Base-by-base conservation (phyloP, 169 alveolate genomes). In the Blepharisma undulans region DNA sequence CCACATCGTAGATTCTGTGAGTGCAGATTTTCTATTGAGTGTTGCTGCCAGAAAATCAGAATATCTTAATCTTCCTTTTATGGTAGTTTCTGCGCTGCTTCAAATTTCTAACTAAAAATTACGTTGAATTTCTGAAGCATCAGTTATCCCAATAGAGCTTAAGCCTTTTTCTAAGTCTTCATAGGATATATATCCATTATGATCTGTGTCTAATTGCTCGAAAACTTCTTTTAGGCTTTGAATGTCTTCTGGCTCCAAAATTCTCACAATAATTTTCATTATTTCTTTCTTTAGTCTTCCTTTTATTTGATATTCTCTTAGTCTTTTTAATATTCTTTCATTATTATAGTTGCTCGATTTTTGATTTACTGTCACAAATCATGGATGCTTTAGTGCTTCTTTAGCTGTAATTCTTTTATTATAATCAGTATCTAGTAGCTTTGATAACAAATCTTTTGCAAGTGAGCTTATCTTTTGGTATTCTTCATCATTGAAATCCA, bases 381-480 rank as follows among this genome's bases (percentile, higher is more conserved):
- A 95, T n/a, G 93, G 92, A 86, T 96, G 97, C 76, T 94, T 92
- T 87, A 94, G 92, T 29, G 96, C 95, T 76, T 94, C 96, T 79
- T 87, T 48, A 6, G 96, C 95, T 34, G 96, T 86, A 61, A 94
- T 94, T 76, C 98, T 93, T 79, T 87, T 92, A 21, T 93, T 84
- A 6, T 95, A 95, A 36, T 93, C 95, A 32, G 93, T 94, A 36
- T 87, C 90, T n/a, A 96, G 91, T 66, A 96, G 79, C 93, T 91
- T 94, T 77, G 90, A 87, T n/a, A 96, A 76, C 66, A 96, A 93
- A 88, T 94, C 97, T 22, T 36, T 59, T 18, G 89, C 89, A 36
- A 21, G 27, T 4, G 30, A 27, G 79, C 61, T 48, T n/a, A 36
- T 22, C 10, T 30, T 84, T 59, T 32, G 71, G n/a, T 76, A 84